Evolutionary conservation across 2,329 filamentous ascomycete species (phyloP), one percentile per base, ranked within the genome.

Genomic region (Sclerotinia borealis): DNA sequence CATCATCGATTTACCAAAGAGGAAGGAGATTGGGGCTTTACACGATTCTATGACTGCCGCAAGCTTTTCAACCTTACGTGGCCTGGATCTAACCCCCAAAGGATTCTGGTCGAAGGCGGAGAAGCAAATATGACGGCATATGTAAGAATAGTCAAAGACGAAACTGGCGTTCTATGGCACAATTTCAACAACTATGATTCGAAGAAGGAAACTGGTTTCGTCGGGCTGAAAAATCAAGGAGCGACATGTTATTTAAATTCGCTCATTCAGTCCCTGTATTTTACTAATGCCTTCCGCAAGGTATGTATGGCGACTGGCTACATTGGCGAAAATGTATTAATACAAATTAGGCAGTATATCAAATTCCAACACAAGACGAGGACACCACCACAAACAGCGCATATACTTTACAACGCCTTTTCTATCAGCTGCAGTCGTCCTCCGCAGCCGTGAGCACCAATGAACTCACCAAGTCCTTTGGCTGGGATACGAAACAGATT

Each of bases 1-100:
- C 92, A 93, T 70, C 95, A 99, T 75, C 89, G 95, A 64, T 99
- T 98, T 76, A 98, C 92, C 4, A 91, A 90, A 67, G 95, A 98
- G 49, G 95, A 99, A 76, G 92, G 92, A 29, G 95, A 99, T 72
- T 99, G 95, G 95, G 95, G 95, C 1, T 99, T 99, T 76, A 99
- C 95, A n/a, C 83, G 93, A 63, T 99, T 98, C 74, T 87, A 92
- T 15, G 95, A 98, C 75, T 83, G 96, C 56, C 84, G 92, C 61
- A 89, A 87, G 72, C 88, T 98, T 75, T 96, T 97, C 74, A 88
- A 88, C 65, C 80, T 87, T 39, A 83, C 85, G 1, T 96, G 89
- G 84, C 90, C 95, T 63, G 85, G 86, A 27, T 79, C 80, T 27
- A 79, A 77, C 43, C 83, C 90, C 63, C 91, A 89, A 10, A 58